phyloP scores from a whole-genome alignment of 192 early-diverging fungal genomes.

The Coemansia sp. region DNA sequence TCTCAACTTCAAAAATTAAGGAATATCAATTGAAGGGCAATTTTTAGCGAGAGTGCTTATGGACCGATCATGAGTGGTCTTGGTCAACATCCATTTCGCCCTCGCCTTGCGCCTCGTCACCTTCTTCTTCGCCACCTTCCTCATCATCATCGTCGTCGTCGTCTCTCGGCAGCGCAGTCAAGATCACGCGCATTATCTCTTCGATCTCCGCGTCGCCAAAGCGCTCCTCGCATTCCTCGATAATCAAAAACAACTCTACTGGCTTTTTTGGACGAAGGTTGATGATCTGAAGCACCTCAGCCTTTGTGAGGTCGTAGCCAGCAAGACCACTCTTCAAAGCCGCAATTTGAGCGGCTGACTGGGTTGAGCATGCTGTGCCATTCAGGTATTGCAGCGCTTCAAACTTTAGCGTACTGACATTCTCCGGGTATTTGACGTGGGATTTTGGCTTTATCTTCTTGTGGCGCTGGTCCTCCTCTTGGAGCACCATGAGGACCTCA shows the following conservation, averaged over 20 bases:
- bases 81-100: constrained; percentile 17
- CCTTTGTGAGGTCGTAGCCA: constrained; percentile 62
- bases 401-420: constrained; percentile 65
- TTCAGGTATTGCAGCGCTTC: constrained; percentile 59
- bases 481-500: constrained; percentile 62
- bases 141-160: constrained; percentile 16
- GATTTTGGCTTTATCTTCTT: constrained; percentile 31
- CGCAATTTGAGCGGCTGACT: constrained; percentile 56
- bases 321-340: constrained; percentile 48
- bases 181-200: constrained; percentile 54
- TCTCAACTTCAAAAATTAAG: neutral
- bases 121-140: constrained; percentile 6
- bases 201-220: constrained; percentile 57
- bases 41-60: neutral
- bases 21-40: neutral
- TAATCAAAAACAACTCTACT: constrained; percentile 67
- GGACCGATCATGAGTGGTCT: neutral
- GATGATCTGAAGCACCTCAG: constrained; percentile 71
- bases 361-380: constrained; percentile 58
- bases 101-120: constrained; percentile 4
- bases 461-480: constrained; percentile 54
- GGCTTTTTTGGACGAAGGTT: constrained; percentile 64
- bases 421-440: constrained; percentile 56
- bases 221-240: constrained; percentile 73
- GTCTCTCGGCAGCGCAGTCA: constrained; percentile 44